Base-by-base conservation (phyloP, 2,329 filamentous ascomycete genomes). In the Clonostachys byssicola region DNA sequence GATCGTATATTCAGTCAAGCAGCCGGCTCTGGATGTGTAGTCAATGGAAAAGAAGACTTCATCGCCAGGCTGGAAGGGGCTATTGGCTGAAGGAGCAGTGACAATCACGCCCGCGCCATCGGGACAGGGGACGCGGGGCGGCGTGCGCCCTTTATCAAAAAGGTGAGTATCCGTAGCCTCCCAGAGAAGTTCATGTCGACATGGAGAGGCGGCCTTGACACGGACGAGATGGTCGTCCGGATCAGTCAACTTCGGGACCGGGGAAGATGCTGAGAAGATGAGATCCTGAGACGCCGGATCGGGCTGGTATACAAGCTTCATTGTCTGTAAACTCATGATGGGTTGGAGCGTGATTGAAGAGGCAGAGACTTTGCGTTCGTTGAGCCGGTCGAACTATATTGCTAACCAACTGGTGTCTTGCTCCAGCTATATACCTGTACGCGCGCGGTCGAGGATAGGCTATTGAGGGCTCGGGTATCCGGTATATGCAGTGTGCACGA, bases 1-100 rank as follows among this genome's bases (percentile, higher is more conserved):
- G 17, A 68, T 45, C 4, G 63, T 58, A 50, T 66, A 68, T 45
- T 68, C 61, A n/a, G 42, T 30, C 12, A 44, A 17, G 5, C 42
- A 34, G n/a, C 18, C 20, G 7, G 42, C 14, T 30, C 23, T 30
- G 12, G 13, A n/a, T n/a, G 30, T 18, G 12, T n/a, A 35, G 16
- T 33, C 18, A n/a, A 20, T 13, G 6, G 12, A 13, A 16, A 44
- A 44, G 33, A 44, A 44, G 4, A 44, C 42, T 10, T 44, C 14
- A 8, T n/a, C 12, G 14, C 33, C 33, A 3, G 42, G 42, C n/a
- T 33, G 14, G 30, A 44, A 44, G n/a, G 38, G 38, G 5, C n/a
- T n/a, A 9, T n/a, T n/a, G 33, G 42, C 2, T 4, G n/a, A 23
- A 9, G 42, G 17, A 7, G 42, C 17, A 20, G n/a, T 33, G 30